A percentile compares a stretch with the other conserved stretches of the same genome.
These are phyloP conservation scores for Dissophora globulifera DNA, from an alignment of 192 early-diverging fungal species.

Conservation along the genomic window DNA sequence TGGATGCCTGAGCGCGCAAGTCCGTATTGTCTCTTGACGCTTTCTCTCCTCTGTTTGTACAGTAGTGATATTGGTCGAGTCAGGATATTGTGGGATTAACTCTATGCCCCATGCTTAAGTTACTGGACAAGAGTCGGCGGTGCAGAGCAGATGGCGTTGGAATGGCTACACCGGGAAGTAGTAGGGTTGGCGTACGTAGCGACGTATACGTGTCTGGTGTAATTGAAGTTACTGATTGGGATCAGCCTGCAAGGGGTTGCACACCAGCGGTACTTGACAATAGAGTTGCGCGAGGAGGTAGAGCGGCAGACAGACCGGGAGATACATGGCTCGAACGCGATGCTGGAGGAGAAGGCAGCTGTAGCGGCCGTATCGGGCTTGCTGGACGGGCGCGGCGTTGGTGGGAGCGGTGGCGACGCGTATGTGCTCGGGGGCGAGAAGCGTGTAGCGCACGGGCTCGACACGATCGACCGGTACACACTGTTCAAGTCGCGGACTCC, in stretches of 20 bases:
- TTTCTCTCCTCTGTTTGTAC: too few relatives aligned
- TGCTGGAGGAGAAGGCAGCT: conserved; percentile 56
- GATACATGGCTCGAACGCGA: conserved; percentile 46
- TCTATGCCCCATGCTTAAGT: conserved; percentile 87
- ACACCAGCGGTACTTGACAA: conserved; percentile 67
- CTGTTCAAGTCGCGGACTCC: conserved; percentile 93
- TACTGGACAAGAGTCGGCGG: too few relatives aligned
- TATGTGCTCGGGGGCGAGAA: conserved; percentile 55
- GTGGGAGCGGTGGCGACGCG: conserved; percentile 30
- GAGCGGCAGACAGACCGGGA: conserved; percentile 57
- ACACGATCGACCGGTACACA: conserved; percentile 90
- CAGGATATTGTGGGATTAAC: conserved; percentile 96
- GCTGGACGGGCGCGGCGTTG: conserved; percentile 48
- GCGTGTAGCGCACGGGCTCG: conserved; percentile 71
- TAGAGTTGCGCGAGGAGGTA: conserved; percentile 61
- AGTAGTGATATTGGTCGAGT: conserved; percentile 92
- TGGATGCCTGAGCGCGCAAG: too few relatives aligned
- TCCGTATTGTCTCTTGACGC: too few relatives aligned
- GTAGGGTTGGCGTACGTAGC: conserved; percentile 56
- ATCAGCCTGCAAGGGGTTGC: conserved; percentile 80
- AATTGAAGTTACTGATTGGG: conserved; percentile 81
- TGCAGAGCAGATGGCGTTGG: too few relatives aligned
- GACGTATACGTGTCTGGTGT: conserved; percentile 65
- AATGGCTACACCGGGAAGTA: too few relatives aligned
- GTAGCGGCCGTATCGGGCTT: conserved; percentile 18